Evolutionary conservation across 2,329 filamentous ascomycete genomes (phyloP).

Genomic region (Blastomyces gilchristii): DNA sequence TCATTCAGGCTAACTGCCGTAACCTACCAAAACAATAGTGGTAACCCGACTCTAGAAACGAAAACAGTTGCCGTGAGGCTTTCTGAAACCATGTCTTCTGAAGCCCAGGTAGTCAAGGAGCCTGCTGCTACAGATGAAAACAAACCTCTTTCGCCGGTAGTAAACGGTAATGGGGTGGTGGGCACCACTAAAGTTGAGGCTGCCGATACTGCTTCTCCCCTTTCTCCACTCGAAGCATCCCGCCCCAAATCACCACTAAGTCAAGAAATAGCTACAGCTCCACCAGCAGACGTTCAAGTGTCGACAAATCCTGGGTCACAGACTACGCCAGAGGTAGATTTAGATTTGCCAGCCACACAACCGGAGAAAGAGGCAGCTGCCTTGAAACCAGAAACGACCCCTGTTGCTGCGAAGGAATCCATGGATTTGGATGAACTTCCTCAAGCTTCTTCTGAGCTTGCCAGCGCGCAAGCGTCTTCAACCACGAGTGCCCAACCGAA

Average conservation of each 20-base stretch:
- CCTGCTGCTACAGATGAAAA: conserved; percentile 7
- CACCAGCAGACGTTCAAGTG: neutral
- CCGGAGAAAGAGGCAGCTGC: neutral
- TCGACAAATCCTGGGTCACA: neutral
- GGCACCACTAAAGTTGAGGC: neutral
- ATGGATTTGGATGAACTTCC: neutral
- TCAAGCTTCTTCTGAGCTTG: neutral
- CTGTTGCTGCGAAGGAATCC: neutral
- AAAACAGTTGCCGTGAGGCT: conserved; percentile 19
- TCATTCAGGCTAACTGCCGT: conserved; percentile 14
- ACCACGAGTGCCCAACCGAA: neutral
- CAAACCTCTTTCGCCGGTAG: conserved; percentile 11
- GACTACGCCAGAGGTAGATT: neutral
- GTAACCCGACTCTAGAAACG: conserved; percentile 19
- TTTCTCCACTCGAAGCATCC: conserved; percentile 17
- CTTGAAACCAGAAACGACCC: neutral
- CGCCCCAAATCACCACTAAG: conserved; percentile 24
- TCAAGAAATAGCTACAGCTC: conserved; percentile 4
- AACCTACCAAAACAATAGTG: conserved; percentile 15
- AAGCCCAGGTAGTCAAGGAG: conserved; percentile 9
- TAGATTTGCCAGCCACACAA: neutral
- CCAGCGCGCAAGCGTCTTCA: neutral
- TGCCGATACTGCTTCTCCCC: conserved; percentile 12
- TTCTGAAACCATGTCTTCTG: conserved; percentile 9
- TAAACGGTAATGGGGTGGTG: conserved; percentile 27